Evolutionary conservation across 2,329 filamentous ascomycete species (phyloP).

Genomic region (Sporothrix schenckii): DNA sequence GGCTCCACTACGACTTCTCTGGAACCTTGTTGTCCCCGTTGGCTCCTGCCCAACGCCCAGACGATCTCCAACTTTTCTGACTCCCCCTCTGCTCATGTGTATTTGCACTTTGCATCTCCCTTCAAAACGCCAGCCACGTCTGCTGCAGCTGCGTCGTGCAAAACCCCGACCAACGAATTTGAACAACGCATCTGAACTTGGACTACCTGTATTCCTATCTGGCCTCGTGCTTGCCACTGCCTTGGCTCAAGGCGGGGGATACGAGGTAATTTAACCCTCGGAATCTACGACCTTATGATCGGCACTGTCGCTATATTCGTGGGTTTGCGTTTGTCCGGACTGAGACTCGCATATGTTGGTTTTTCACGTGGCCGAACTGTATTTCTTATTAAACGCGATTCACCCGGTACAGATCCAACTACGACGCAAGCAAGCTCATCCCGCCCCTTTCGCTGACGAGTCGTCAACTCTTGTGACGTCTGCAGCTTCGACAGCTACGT

Average conservation of each 20-base stretch:
- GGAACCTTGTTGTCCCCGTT: slow-evolving; percentile 11
- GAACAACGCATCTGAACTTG: slow-evolving; percentile 5
- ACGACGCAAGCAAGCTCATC: background rate
- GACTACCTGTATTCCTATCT: slow-evolving; percentile 9
- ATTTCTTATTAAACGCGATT: background rate
- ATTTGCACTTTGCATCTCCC: slow-evolving; percentile 9
- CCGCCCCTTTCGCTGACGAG: background rate
- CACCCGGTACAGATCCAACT: too few species aligned
- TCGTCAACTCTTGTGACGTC: background rate
- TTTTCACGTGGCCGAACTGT: slow-evolving; percentile 14
- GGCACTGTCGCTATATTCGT: slow-evolving; percentile 21
- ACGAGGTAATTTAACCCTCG: slow-evolving; percentile 12
- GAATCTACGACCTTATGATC: slow-evolving; percentile 15
- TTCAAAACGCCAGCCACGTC: slow-evolving; percentile 22
- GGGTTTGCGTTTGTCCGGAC: background rate
- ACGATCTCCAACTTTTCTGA: slow-evolving; percentile 8
- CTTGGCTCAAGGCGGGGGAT: slow-evolving; percentile 1
- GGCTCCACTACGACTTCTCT: background rate
- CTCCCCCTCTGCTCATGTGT: background rate
- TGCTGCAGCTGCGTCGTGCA: slow-evolving; percentile 11
- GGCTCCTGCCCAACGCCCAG: background rate
- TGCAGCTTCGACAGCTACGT: background rate
- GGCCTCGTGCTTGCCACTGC: background rate
- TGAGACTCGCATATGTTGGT: slow-evolving; percentile 12
- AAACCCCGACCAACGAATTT: slow-evolving; percentile 3